Base-by-base conservation (phyloP, 768 basidiomycete genomes). In the Tricholoma hemisulphureum region DNA sequence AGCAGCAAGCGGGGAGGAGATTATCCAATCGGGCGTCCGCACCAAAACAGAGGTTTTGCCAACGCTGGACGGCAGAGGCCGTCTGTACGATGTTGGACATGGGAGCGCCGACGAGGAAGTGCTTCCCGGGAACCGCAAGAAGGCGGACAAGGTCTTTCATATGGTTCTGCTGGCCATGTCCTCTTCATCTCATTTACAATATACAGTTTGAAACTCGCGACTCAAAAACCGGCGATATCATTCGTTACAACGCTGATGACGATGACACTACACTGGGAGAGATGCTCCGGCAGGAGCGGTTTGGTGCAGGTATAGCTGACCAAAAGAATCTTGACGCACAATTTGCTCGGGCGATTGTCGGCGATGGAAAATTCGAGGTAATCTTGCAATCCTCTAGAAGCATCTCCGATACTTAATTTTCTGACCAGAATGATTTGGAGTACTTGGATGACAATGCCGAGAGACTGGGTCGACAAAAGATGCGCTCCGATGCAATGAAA, bases 391-490 rank as follows among this genome's bases (percentile, higher is more conserved):
- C 41, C 7, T 1, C 23, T 20, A 9, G 58, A 53, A 18, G 6
- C 16, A 49, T 51, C 23, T 35, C 48, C 14, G 31, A 39, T 31
- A 24, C 51, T 28, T 56, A 14, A 53, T 13, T 45, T 52, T n/a
- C 16, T 53, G 13, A 39, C 9, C 55, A 94, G 89, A 88, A 89
- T 62, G 85, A 95, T 65, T 75, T 95, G 29, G 97, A 98, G 46
- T 98, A 98, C 64, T 88, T 97, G 61, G 97, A 99, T 63, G 97
- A 98, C 61, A 96, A 98, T 69, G 95, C 94, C 0, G 96, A 96
- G 66, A 88, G 87, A 63, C 80, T 98, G 0, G 93, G 91, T 35
- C 79, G 95, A 56, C 87, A 93, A 72, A 98, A 96, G 74, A 95
- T 98, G 92, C 90, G 95, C 52, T 86, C 88, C 4, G 96, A 98